Base-by-base conservation (phyloP, 2,329 filamentous ascomycete species). In the Neonectria punicea region DNA sequence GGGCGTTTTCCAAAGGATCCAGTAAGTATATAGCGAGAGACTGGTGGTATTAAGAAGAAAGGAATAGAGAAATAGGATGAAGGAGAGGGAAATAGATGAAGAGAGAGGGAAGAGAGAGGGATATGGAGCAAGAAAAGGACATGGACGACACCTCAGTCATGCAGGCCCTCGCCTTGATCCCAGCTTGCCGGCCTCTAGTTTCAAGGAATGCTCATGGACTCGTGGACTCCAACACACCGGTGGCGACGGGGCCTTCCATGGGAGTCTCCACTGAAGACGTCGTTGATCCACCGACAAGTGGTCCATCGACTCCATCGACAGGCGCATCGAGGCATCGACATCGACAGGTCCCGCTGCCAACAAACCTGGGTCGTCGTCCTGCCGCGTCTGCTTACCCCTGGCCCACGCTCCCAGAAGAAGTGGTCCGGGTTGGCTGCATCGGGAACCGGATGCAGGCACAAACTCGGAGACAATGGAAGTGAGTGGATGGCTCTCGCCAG, bases 131-230 rank as follows among this genome's bases (percentile, higher is more conserved):
- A 46, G 63, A 58, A 64, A 39, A 25, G 65, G 41, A 44, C 36
- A 53, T 53, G 59, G 61, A 64, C 51, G 65, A 70, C 47, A 70
- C 66, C 47, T 65, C 18, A 65, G 61, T 57, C 57, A 63, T 67
- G 62, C 60, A 68, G 62, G 61, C 62, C 58, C 55, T 61, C 44
- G 20, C 58, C 61, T 58, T 44, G 65, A 50, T 50, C 58, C 56
- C 59, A 32, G 36, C 47, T 49, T 50, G 55, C 56, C 57, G 25
- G 36, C 47, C 53, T 49, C 62, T 63, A 11, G 34, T 16, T 32
- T 14, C 47, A 30, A 39, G 58, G n/a, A 46, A 58, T 69, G 67
- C 67, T 39, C 34, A 10, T 8, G n/a, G 14, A 28, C 5, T 14
- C 36, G 5, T 51, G 10, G 44, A 25, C 28, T 30, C 2, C 3